Conservation (phyloP, 2,329 filamentous ascomycete species). For the Botrytis aclada region DNA sequence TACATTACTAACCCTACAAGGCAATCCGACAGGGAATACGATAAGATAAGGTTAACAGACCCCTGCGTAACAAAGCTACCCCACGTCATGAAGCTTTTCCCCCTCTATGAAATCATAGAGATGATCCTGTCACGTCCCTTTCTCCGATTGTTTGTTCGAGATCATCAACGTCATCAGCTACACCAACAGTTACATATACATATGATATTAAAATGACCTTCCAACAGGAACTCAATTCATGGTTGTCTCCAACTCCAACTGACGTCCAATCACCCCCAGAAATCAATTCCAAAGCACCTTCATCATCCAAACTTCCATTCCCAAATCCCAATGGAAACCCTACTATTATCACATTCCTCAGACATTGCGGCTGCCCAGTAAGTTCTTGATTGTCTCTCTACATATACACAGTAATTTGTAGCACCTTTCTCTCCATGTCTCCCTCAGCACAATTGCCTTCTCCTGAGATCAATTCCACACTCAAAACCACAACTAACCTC, state of each 20-base stretch:
- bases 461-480: neutral
- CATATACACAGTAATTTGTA: neutral
- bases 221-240: constrained; percentile 36
- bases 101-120: constrained; percentile 11
- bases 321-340: constrained; percentile 51
- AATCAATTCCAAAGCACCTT: constrained; percentile 55
- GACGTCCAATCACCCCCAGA: constrained; percentile 48
- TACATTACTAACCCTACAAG: neutral
- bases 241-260: constrained; percentile 28
- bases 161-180: neutral
- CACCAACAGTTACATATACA: neutral
- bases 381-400: constrained; percentile 28
- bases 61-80: neutral
- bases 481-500: constrained; percentile 3
- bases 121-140: neutral
- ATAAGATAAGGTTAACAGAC: constrained; percentile 18
- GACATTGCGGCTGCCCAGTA: constrained; percentile 76
- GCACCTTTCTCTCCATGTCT: too few relatives aligned
- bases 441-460: neutral
- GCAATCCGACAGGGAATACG: neutral
- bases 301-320: constrained; percentile 50
- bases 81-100: constrained; percentile 9
- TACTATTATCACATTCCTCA: constrained; percentile 63
- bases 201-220: constrained; percentile 31
- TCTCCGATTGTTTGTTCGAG: neutral